Conservation (phyloP, 2,329 filamentous ascomycete genomes). For the Fusarium sp. region DNA sequence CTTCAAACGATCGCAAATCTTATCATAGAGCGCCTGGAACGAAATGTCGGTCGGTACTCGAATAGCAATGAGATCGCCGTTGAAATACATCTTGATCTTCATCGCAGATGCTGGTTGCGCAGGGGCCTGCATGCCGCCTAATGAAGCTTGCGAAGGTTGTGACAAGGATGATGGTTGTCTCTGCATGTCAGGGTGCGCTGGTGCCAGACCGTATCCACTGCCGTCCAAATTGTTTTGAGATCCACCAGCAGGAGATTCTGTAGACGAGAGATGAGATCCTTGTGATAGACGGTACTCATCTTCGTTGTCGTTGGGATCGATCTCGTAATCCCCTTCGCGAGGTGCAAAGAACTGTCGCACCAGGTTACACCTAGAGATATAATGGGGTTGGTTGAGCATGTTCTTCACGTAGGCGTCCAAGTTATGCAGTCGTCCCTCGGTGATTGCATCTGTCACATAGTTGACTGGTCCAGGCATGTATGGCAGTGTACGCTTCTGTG, state of each 20-base stretch:
- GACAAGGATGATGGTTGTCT: conserved; percentile 46
- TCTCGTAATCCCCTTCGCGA: conserved; percentile 91
- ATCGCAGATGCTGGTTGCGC: conserved; percentile 66
- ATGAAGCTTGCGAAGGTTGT: conserved; percentile 60
- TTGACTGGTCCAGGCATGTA: conserved; percentile 99
- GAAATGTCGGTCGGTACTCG: conserved; percentile 85
- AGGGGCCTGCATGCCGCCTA: conserved; percentile 59
- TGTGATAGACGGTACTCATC: conserved; percentile 83
- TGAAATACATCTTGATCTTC: conserved; percentile 96
- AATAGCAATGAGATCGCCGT: conserved; percentile 91
- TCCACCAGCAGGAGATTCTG: conserved; percentile 68
- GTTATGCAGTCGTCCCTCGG: conserved; percentile 90
- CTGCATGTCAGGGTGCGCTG: conserved; percentile 49
- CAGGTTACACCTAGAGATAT: conserved; percentile 86
- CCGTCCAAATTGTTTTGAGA: conserved; percentile 74
- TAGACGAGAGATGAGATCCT: conserved; percentile 75
- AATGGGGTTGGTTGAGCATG: conserved; percentile 81
- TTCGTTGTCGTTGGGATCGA: conserved; percentile 79
- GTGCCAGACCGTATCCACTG: conserved; percentile 65
- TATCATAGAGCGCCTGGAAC: conserved; percentile 82
- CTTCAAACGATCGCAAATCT: conserved; percentile 86
- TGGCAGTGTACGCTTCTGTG: conserved; percentile 83
- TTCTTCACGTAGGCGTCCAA: conserved; percentile 97
- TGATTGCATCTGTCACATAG: conserved; percentile 98
- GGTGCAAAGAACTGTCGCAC: conserved; percentile 94